Conservation (phyloP, 176 grass and related monocot species). For the Bolboschoenus planiculmis region DNA sequence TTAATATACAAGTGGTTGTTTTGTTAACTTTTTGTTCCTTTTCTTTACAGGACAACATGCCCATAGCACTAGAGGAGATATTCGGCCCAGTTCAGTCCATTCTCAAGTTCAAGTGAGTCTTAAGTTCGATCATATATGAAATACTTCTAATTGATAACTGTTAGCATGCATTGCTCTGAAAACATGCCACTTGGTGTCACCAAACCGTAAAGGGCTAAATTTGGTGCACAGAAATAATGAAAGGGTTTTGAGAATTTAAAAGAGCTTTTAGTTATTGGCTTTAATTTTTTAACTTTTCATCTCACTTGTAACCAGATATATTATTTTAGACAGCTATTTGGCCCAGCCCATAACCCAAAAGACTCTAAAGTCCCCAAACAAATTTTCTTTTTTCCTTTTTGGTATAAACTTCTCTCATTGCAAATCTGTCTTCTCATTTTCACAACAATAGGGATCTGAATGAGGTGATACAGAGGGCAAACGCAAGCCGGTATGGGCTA, state of each 20-base stretch:
- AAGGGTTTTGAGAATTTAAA: background rate
- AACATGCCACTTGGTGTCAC: background rate
- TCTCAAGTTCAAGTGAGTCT: conserved; percentile 78
- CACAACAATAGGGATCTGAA: conserved; percentile 34
- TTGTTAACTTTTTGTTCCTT: background rate
- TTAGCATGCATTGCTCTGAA: background rate
- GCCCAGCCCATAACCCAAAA: background rate
- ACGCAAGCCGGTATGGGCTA: conserved; percentile 43
- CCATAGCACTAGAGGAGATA: conserved; percentile 79
- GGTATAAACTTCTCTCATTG: background rate
- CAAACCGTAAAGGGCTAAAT: background rate
- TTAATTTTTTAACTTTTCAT: background rate
- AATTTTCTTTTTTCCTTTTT: background rate
- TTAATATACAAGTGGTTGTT: background rate
- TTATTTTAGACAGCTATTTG: background rate
- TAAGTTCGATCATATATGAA: background rate
- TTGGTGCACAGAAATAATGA: background rate
- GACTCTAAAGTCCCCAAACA: background rate
- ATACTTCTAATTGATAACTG: background rate
- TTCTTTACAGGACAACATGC: conserved; percentile 61
- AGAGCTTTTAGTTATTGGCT: background rate
- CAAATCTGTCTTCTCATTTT: background rate
- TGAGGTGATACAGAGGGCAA: conserved; percentile 71
- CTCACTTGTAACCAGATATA: background rate
- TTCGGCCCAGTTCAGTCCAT: conserved; percentile 93